Evolutionary conservation across 805 yeast genomes (phyloP).

Genomic region (Phaffomyces antillensis): DNA sequence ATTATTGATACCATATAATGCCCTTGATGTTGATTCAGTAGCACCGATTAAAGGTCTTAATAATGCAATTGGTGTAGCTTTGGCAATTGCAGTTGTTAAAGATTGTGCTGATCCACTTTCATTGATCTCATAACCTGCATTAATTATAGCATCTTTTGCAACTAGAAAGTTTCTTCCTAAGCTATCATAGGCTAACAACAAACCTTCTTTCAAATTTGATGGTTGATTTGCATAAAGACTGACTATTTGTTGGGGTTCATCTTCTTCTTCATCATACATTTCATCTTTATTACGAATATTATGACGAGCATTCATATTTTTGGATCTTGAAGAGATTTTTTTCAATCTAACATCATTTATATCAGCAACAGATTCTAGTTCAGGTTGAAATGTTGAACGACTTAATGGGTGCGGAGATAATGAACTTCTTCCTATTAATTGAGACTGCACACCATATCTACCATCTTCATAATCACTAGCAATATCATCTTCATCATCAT

Average conservation of each 20-base stretch:
- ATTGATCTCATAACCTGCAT: conserved; percentile 54
- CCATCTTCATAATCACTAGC: conserved; percentile 16
- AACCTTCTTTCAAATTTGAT: conserved; percentile 57
- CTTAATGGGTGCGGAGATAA: conserved; percentile 13
- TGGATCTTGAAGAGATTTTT: not conserved
- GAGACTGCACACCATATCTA: conserved; percentile 10
- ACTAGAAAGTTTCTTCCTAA: conserved; percentile 59
- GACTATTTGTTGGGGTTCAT: conserved; percentile 34
- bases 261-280: conserved; percentile 15
- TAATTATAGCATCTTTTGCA: conserved; percentile 56
- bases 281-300: conserved; percentile 2
- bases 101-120: conserved; percentile 61
- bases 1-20: conserved; percentile 78
- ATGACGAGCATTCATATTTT: not conserved
- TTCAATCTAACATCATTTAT: conserved; percentile 6
- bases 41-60: conserved; percentile 88
- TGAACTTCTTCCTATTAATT: conserved; percentile 21
- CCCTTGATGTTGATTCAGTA: conserved; percentile 79
- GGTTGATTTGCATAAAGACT: conserved; percentile 89
- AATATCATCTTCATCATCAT: conserved; percentile 20
- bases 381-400: conserved; percentile 21
- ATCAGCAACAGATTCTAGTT: conserved; percentile 21
- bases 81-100: conserved; percentile 60
- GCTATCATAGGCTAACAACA: conserved; percentile 66
- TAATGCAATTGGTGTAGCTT: conserved; percentile 73